Percentiles rank a stretch among this genome's conserved stretches.
Evolutionary conservation across 2,329 filamentous ascomycete genomes (phyloP).

Genomic region (Coniella vitis): DNA sequence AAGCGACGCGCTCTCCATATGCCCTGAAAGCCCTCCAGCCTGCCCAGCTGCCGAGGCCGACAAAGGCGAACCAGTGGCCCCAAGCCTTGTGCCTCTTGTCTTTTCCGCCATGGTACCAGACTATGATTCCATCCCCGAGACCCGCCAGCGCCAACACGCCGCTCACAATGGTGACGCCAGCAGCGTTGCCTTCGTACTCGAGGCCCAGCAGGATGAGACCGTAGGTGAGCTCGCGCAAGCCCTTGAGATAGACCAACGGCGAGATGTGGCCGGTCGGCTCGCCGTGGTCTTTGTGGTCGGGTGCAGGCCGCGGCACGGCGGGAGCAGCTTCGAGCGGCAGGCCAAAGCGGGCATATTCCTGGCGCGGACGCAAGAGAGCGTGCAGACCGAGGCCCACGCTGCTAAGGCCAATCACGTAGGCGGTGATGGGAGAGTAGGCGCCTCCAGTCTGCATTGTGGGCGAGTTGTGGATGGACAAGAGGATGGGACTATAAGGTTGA

Average conservation of each 20-base stretch:
- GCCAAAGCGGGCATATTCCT: constrained; percentile 11
- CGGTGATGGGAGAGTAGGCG: not conserved
- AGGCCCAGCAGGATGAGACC: constrained; percentile 24
- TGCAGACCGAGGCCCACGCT: not conserved
- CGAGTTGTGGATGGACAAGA: not conserved
- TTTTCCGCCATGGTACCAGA: constrained; percentile 26
- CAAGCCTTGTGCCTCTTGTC: constrained; percentile 18
- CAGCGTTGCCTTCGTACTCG: constrained; percentile 24
- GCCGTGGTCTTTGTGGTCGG: not conserved
- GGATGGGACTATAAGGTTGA: not conserved
- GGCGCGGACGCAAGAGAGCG: constrained; percentile 6
- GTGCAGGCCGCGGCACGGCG: too few relatives aligned
- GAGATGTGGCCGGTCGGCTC: constrained; percentile 16
- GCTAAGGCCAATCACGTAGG: constrained; percentile 1
- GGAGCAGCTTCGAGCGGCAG: constrained; percentile 2
- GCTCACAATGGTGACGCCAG: constrained; percentile 24
- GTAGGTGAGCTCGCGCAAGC: constrained; percentile 27
- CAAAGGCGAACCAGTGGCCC: constrained; percentile 22
- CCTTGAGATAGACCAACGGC: constrained; percentile 30
- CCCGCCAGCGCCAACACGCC: constrained; percentile 25
- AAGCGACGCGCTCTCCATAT: constrained; percentile 5
- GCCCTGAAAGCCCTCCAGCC: constrained; percentile 17
- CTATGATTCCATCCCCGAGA: constrained; percentile 26
- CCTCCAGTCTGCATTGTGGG: not conserved
- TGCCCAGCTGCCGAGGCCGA: constrained; percentile 23